Evolutionary conservation across 2,329 filamentous ascomycete genomes (phyloP).

Genomic region (Penicillium concentricum): DNA sequence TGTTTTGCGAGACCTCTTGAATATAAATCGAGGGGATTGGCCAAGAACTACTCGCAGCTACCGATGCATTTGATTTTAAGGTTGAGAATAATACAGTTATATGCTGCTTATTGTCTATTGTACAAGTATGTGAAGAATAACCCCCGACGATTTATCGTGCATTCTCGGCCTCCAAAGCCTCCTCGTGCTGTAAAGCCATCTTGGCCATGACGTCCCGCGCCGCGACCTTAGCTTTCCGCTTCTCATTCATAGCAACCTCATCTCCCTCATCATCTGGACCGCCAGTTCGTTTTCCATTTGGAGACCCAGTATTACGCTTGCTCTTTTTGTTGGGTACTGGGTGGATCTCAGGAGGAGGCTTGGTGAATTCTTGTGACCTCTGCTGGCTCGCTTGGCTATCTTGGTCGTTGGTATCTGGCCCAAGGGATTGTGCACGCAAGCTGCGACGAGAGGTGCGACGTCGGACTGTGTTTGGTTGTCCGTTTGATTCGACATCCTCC

Average conservation of each 20-base stretch:
- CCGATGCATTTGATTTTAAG: too few species aligned
- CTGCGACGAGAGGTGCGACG: conserved; percentile 18
- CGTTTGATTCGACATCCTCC: background rate
- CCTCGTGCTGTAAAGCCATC: conserved; percentile 41
- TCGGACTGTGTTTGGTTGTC: background rate
- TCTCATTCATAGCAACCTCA: conserved; percentile 20
- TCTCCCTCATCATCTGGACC: conserved; percentile 5
- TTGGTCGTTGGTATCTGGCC: background rate
- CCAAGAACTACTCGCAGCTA: background rate
- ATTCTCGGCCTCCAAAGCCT: conserved; percentile 37
- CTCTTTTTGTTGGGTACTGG: conserved; percentile 6
- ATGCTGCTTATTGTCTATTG: background rate
- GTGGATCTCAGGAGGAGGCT: background rate
- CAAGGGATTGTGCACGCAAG: conserved; percentile 11
- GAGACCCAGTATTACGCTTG: background rate
- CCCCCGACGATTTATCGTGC: conserved; percentile 9
- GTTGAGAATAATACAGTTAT: too few species aligned
- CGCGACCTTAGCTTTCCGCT: conserved; percentile 35
- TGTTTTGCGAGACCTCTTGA: background rate
- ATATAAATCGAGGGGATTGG: background rate
- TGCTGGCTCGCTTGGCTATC: background rate
- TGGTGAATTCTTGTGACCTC: background rate
- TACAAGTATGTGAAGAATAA: background rate
- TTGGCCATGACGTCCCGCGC: conserved; percentile 36
- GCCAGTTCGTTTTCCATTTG: background rate